phyloP scores from a whole-genome alignment of 139 green algal species.

The Chara braunii region DNA sequence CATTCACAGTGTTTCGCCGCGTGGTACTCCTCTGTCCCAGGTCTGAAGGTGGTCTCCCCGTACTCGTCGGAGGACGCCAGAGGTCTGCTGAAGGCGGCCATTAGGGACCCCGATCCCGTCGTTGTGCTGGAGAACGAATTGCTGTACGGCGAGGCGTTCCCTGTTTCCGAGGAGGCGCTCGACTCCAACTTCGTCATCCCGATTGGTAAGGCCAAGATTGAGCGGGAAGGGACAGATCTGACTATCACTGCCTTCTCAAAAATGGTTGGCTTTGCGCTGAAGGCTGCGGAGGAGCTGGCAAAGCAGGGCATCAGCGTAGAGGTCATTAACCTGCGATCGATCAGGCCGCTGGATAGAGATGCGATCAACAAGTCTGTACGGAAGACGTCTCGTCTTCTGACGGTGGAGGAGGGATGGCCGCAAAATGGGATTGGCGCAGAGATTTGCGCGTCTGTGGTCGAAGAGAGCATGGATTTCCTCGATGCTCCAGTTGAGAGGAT shows the following conservation, averaged over 20 bases:
- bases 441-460: slow-evolving; percentile 62
- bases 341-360: slow-evolving; percentile 87
- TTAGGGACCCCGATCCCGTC: slow-evolving; percentile 92
- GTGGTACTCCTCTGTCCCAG: slow-evolving; percentile 87
- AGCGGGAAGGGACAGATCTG: slow-evolving; percentile 75
- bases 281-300: slow-evolving; percentile 77
- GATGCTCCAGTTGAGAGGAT: slow-evolving; percentile 87
- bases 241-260: slow-evolving; percentile 86
- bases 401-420: slow-evolving; percentile 96
- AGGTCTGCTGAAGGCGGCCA: slow-evolving; percentile 90
- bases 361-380: slow-evolving; percentile 68
- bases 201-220: slow-evolving; percentile 90
- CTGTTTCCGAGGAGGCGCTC: slow-evolving; percentile 61
- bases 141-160: slow-evolving; percentile 76
- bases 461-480: slow-evolving; percentile 94
- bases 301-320: slow-evolving; percentile 84
- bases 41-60: slow-evolving; percentile 94
- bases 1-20: slow-evolving; percentile 94
- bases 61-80: slow-evolving; percentile 89
- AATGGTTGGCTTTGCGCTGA: slow-evolving; percentile 68
- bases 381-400: slow-evolving; percentile 84
- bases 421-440: slow-evolving; percentile 76
- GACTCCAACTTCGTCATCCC: slow-evolving; percentile 86
- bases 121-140: slow-evolving; percentile 97
- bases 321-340: slow-evolving; percentile 89